Conservation (phyloP, 352 stramenopile species). For the Phytophthora ramorum region DNA sequence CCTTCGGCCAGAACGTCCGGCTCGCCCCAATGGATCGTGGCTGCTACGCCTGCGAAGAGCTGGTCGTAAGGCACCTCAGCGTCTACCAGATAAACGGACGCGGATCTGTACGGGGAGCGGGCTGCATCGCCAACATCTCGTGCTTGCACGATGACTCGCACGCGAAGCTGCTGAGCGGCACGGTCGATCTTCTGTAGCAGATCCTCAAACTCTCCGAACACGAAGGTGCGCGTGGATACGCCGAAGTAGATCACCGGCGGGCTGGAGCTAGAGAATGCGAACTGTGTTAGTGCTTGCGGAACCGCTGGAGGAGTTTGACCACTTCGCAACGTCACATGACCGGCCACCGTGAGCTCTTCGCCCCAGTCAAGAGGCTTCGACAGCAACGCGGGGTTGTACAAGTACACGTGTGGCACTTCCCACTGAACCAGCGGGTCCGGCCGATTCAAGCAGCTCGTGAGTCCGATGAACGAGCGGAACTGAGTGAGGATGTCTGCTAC, state of each 20-base stretch:
- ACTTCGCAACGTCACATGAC: constrained; percentile 38
- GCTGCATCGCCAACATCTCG: constrained; percentile 32
- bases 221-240: constrained; percentile 27
- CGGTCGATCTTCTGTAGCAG: constrained; percentile 42
- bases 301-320: background rate
- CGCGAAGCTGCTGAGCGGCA: constrained; percentile 26
- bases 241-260: constrained; percentile 52
- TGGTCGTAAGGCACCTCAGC: constrained; percentile 67
- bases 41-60: constrained; percentile 74
- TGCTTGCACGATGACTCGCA: constrained; percentile 55
- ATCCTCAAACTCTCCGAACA: constrained; percentile 25
- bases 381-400: constrained; percentile 45
- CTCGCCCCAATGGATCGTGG: constrained; percentile 75
- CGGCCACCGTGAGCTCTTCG: constrained; percentile 41
- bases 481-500: constrained; percentile 40
- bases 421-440: constrained; percentile 36
- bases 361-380: constrained; percentile 50
- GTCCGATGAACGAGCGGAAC: constrained; percentile 46
- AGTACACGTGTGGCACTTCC: constrained; percentile 50
- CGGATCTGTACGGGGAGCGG: constrained; percentile 9
- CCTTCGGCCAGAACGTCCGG: constrained; percentile 80
- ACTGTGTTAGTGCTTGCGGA: constrained; percentile 4
- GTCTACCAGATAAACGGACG: constrained; percentile 23
- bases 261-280: constrained; percentile 8
- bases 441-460: constrained; percentile 25